phyloP scores from a whole-genome alignment of 2,329 filamentous ascomycete species.

The Sodiomyces alkalinus region DNA sequence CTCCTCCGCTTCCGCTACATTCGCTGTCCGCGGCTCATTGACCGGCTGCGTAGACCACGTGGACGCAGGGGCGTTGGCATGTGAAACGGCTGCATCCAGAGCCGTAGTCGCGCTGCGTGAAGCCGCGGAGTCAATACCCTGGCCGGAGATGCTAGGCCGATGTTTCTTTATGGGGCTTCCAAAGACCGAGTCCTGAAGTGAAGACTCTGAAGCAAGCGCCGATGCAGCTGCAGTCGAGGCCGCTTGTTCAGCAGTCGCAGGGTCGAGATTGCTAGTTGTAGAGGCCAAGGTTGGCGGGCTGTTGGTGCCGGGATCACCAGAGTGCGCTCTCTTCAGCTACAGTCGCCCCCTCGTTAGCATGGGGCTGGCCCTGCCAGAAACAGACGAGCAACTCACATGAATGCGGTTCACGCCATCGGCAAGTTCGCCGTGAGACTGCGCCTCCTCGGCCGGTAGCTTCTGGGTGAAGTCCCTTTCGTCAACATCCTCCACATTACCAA shows the following conservation, averaged over 20 bases:
- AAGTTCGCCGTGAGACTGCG: constrained; percentile 56
- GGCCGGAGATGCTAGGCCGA: constrained; percentile 5
- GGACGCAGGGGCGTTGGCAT: too few relatives aligned
- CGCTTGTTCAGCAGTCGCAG: neutral
- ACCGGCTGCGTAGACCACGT: neutral
- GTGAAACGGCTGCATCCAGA: neutral
- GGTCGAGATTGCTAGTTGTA: too few relatives aligned
- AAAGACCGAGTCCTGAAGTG: constrained; percentile 3
- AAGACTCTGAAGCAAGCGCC: neutral
- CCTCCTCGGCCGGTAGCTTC: constrained; percentile 55
- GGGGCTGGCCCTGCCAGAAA: too few relatives aligned
- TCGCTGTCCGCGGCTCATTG: too few relatives aligned
- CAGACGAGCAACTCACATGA: constrained; percentile 38
- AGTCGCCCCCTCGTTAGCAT: too few relatives aligned
- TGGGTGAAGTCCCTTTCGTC: constrained; percentile 45
- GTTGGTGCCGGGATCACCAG: constrained; percentile 36
- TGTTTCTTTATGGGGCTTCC: constrained; percentile 9
- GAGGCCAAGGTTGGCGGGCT: neutral
- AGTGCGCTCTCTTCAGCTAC: constrained; percentile 70
- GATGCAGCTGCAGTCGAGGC: neutral
- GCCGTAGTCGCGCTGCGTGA: neutral
- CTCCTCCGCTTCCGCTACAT: neutral
- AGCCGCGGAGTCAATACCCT: neutral
- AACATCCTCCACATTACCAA: constrained; percentile 50
- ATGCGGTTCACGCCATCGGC: constrained; percentile 72